phyloP scores from a whole-genome alignment of 768 basidiomycete genomes.

The Neoboletus subvelutipes region DNA sequence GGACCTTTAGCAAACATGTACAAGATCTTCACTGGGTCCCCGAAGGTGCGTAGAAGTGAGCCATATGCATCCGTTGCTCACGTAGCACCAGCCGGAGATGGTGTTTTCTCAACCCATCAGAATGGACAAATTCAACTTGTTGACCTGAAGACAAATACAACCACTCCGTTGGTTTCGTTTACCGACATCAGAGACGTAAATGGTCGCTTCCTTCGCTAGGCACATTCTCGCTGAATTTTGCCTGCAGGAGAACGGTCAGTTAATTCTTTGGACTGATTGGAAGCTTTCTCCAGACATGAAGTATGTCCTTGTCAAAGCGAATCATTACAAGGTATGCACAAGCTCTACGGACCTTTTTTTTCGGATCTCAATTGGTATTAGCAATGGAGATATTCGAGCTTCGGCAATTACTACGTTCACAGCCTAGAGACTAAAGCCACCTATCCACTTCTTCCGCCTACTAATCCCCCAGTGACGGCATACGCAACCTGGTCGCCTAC shows the following conservation, averaged over 20 bases:
- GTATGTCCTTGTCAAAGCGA: slow-evolving; percentile 78
- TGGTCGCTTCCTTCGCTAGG: background rate
- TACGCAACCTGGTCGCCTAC: slow-evolving; percentile 90
- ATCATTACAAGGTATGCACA: slow-evolving; percentile 62
- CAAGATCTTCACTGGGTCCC: slow-evolving; percentile 79
- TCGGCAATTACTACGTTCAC: slow-evolving; percentile 94
- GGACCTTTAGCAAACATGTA: slow-evolving; percentile 63
- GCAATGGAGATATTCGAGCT: slow-evolving; percentile 94
- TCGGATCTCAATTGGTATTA: slow-evolving; percentile 31
- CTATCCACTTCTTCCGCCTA: slow-evolving; percentile 65
- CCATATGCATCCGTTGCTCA: slow-evolving; percentile 2
- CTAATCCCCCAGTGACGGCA: slow-evolving; percentile 67
- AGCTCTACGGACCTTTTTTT: background rate
- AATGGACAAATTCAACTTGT: slow-evolving; percentile 73
- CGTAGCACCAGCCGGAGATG: slow-evolving; percentile 77
- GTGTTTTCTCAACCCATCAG: slow-evolving; percentile 73
- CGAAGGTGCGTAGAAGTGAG: slow-evolving; percentile 61
- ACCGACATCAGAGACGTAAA: slow-evolving; percentile 66
- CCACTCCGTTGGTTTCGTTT: slow-evolving; percentile 55
- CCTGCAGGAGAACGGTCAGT: slow-evolving; percentile 52
- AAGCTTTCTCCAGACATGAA: slow-evolving; percentile 89
- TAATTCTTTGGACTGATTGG: slow-evolving; percentile 61
- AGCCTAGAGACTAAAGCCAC: slow-evolving; percentile 67
- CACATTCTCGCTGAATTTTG: slow-evolving; percentile 2
- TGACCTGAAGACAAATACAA: slow-evolving; percentile 74